Base-by-base conservation (phyloP, 495 filamentous ascomycete species). In the Stereocaulon alpinum region DNA sequence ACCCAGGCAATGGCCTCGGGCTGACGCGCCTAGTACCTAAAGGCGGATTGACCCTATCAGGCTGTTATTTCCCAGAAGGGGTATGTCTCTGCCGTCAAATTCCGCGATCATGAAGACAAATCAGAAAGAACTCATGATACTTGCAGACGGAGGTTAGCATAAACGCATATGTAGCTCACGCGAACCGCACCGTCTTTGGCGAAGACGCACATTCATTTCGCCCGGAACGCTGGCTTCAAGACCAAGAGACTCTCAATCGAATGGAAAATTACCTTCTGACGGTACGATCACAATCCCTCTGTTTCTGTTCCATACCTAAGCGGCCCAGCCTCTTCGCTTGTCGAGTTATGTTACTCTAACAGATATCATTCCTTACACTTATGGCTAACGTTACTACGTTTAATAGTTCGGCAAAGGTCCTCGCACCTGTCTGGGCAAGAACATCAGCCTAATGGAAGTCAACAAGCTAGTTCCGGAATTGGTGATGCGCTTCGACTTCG, bases 121-220 rank as follows among this genome's bases (percentile, higher is more conserved):
- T n/a, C n/a, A n/a, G n/a, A n/a, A n/a, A n/a, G n/a, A n/a, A n/a
- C n/a, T n/a, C n/a, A n/a, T n/a, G n/a, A n/a, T n/a, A n/a, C n/a
- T n/a, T n/a, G n/a, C n/a, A n/a, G n/a, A n/a, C n/a, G n/a, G n/a
- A n/a, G n/a, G n/a, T n/a, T n/a, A n/a, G 82, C 0, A 73, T 78
- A 18, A 79, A 79, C 59, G 53, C 74, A 1, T 85, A 77, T 77
- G 78, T 81, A 4, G 72, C 70, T 0, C 76, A 82, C 62, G 69
- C 70, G 29, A 74, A 83, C 66, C 62, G 70, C 37, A 43, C 63
- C 0, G 60, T 83, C 0, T 86, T 77, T 52, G 78, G 76, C 0
- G 55, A 63, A 0, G 74, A 80, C 58, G 70, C 72, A 0, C 59
- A 65, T 11, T 27, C 24, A 0, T 82, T 75, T 63, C 55, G 69